Conservation (phyloP, 1,284 basidiomycete species). For the Cryptococcus amylolentus region DNA sequence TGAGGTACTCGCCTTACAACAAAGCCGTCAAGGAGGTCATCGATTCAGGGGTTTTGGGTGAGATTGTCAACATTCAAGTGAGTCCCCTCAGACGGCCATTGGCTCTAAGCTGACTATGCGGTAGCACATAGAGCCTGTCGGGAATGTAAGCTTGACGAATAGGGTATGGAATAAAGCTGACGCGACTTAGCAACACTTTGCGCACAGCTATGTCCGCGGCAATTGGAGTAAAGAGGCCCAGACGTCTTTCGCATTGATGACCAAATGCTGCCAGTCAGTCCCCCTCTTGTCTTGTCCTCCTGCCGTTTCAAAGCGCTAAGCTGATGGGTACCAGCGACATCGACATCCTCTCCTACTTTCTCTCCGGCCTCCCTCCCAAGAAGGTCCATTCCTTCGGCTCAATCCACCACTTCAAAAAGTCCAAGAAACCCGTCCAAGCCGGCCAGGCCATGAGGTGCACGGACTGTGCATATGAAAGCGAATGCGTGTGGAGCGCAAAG, state of each 20-base stretch:
- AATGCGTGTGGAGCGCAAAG: slow-evolving; percentile 80
- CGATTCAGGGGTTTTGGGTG: slow-evolving; percentile 65
- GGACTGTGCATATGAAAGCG: slow-evolving; percentile 65
- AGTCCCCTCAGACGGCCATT: slow-evolving; percentile 38
- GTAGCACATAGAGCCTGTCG: slow-evolving; percentile 43
- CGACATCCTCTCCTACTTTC: slow-evolving; percentile 71
- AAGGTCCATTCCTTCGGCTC: slow-evolving; percentile 80
- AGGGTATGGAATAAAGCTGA: slow-evolving; percentile 4
- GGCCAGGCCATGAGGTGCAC: slow-evolving; percentile 65
- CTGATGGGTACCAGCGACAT: slow-evolving; percentile 60
- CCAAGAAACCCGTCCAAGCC: slow-evolving; percentile 64
- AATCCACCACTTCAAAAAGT: slow-evolving; percentile 70
- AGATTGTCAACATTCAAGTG: slow-evolving; percentile 64
- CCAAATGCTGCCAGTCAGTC: slow-evolving; percentile 76
- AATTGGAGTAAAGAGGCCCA: slow-evolving; percentile 68
- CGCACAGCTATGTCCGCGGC: slow-evolving; percentile 65
- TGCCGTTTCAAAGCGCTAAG: background rate
- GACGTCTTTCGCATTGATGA: slow-evolving; percentile 76
- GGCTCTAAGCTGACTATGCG: no score
- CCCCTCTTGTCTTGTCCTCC: background rate
- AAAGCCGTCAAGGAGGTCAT: slow-evolving; percentile 66
- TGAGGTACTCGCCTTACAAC: slow-evolving; percentile 80
- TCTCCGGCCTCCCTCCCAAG: slow-evolving; percentile 54
- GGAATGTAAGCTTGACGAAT: slow-evolving; percentile 18
- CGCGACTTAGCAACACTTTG: slow-evolving; percentile 66